A percentile compares a stretch with the other conserved stretches of the same genome.
phyloP scores from a whole-genome alignment of 106 monocot species.

The Vanilla planifolia region DNA sequence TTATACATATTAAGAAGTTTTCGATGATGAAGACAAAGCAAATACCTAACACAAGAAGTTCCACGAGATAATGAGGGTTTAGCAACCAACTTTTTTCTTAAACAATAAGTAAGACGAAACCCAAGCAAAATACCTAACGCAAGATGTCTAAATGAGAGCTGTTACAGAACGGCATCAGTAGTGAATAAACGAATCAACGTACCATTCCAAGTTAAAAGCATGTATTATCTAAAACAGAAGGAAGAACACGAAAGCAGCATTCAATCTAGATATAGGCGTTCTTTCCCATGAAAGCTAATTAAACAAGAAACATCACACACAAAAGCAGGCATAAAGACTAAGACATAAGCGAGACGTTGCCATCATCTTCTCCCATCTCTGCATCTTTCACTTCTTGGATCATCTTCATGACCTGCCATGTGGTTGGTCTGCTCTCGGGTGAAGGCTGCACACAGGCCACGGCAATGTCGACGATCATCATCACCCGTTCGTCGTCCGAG shows the following conservation, averaged over 20 bases:
- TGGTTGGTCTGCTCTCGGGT: slow-evolving; percentile 74
- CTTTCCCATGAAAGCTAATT: background rate
- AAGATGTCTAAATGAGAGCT: too few species aligned
- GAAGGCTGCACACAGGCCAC: slow-evolving; percentile 45
- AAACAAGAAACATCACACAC: background rate
- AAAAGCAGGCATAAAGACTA: slow-evolving; percentile 5
- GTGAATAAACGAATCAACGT: too few species aligned
- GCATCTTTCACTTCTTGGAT: slow-evolving; percentile 73
- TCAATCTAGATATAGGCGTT: background rate
- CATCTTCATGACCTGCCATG: slow-evolving; percentile 94
- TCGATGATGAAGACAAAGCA: too few species aligned
- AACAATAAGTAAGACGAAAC: too few species aligned
- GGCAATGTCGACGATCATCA: slow-evolving; percentile 66
- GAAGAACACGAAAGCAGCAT: background rate
- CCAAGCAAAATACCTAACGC: too few species aligned
- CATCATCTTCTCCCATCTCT: slow-evolving; percentile 22
- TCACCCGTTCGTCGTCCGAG: slow-evolving; percentile 49
- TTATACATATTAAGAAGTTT: too few species aligned
- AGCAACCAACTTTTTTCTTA: too few species aligned
- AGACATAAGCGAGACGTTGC: slow-evolving; percentile 6
- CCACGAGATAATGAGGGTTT: too few species aligned
- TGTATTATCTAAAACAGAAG: background rate
- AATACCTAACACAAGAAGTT: too few species aligned
- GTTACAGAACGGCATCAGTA: too few species aligned
- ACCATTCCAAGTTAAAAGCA: slow-evolving; percentile 4